phyloP scores from a whole-genome alignment of 495 filamentous ascomycete genomes.

The Tuber brumale region DNA sequence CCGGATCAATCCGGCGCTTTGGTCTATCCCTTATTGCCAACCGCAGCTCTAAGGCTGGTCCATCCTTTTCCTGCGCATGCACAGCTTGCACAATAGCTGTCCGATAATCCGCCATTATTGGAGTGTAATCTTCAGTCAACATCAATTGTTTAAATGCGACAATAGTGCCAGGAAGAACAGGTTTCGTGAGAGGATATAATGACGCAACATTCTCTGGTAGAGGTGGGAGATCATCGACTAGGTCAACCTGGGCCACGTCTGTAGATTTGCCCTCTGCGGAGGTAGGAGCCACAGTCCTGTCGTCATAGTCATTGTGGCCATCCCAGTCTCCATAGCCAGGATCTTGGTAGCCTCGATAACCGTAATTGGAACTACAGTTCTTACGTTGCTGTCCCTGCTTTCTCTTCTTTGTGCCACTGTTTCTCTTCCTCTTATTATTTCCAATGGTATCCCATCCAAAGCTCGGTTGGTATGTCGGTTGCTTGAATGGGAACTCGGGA shows the following conservation, averaged over 20 bases:
- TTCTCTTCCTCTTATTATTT: constrained; percentile 54
- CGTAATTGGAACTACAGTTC: constrained; percentile 42
- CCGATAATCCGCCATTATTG: constrained; percentile 59
- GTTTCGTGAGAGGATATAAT: constrained; percentile 52
- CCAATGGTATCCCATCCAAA: constrained; percentile 40
- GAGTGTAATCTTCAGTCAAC: constrained; percentile 72
- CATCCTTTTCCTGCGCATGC: constrained; percentile 42
- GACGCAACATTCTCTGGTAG: constrained; percentile 58
- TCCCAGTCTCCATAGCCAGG: constrained; percentile 47
- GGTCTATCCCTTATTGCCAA: constrained; percentile 60
- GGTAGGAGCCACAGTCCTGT: constrained; percentile 35
- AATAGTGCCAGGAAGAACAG: constrained; percentile 56
- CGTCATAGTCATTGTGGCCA: constrained; percentile 41
- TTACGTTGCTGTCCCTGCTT: constrained; percentile 41
- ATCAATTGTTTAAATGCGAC: constrained; percentile 74
- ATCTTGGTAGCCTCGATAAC: constrained; percentile 45
- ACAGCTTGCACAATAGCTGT: constrained; percentile 59
- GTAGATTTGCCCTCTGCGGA: constrained; percentile 47
- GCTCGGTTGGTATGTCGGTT: constrained; percentile 43
- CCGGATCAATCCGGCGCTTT: constrained; percentile 48
- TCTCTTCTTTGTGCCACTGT: constrained; percentile 36
- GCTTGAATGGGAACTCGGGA: constrained; percentile 78
- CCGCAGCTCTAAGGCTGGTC: constrained; percentile 52
- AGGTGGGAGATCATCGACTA: constrained; percentile 56
- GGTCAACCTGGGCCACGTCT: constrained; percentile 22